phyloP scores from a whole-genome alignment of 2,329 filamentous ascomycete species.

The Ceratocystis albifundus region DNA sequence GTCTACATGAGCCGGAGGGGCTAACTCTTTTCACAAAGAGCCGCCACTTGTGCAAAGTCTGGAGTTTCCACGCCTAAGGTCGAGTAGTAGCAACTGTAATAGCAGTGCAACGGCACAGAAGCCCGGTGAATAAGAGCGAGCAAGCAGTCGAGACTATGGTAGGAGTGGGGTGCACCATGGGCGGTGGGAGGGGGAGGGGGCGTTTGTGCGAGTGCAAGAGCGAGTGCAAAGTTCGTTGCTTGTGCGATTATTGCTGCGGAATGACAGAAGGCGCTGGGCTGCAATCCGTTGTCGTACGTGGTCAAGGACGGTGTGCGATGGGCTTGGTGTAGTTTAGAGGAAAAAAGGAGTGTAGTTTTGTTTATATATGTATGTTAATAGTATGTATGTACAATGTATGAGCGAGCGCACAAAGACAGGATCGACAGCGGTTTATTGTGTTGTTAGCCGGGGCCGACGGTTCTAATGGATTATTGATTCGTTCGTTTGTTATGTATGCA shows the following conservation, averaged over 20 bases:
- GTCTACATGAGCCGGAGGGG: slow-evolving; percentile 22
- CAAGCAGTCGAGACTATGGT: neutral
- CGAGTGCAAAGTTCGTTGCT: too few relatives aligned
- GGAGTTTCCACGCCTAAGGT: neutral
- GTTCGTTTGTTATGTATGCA: neutral
- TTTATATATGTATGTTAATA: slow-evolving; percentile 5
- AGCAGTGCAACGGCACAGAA: neutral
- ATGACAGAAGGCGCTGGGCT: neutral
- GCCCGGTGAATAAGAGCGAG: neutral
- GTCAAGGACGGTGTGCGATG: too few relatives aligned
- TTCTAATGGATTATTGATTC: neutral
- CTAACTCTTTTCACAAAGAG: slow-evolving; percentile 21
- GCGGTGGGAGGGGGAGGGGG: neutral
- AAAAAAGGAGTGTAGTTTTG: neutral
- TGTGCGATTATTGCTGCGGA: neutral
- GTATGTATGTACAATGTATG: neutral
- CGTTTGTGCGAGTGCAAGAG: neutral
- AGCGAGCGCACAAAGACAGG: neutral
- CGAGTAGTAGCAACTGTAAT: slow-evolving; percentile 12
- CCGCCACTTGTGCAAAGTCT: slow-evolving; percentile 1
- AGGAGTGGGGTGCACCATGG: neutral
- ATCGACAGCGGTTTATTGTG: neutral
- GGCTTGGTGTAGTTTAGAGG: neutral
- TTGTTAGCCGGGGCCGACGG: neutral
- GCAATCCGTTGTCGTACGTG: neutral